phyloP scores from a whole-genome alignment of 2,329 filamentous ascomycete genomes.

The Ophiostoma sp. region DNA sequence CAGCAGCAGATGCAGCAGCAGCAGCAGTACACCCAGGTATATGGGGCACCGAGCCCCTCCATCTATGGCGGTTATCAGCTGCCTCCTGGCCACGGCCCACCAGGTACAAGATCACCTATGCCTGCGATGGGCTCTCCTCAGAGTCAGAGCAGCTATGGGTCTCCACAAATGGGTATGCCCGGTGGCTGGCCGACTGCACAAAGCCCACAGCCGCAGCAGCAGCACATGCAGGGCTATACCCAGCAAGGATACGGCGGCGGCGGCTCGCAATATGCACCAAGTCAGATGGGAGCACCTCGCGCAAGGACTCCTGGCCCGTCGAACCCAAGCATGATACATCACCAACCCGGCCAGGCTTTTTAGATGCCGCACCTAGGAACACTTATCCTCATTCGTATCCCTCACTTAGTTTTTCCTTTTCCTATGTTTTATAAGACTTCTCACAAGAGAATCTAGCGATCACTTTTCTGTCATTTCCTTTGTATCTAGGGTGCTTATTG shows the following conservation, averaged over 20 bases:
- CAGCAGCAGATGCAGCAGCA: slow-evolving; percentile 30
- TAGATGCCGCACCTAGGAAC: slow-evolving; percentile 25
- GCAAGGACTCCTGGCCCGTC: slow-evolving; percentile 25
- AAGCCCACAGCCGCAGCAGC: slow-evolving; percentile 22
- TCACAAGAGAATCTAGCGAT: neutral
- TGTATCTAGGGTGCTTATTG: neutral
- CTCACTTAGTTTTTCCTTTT: neutral
- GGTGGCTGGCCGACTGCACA: slow-evolving; percentile 18
- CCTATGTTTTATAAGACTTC: neutral
- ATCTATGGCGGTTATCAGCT: slow-evolving; percentile 26
- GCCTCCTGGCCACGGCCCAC: slow-evolving; percentile 25
- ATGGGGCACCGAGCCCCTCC: slow-evolving; percentile 17
- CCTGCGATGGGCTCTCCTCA: neutral
- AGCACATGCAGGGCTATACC: slow-evolving; percentile 4
- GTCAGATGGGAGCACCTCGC: slow-evolving; percentile 26
- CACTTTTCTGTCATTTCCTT: neutral
- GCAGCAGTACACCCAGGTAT: slow-evolving; percentile 28
- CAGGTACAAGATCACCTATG: neutral
- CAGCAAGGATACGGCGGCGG: neutral
- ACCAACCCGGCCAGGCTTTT: slow-evolving; percentile 31
- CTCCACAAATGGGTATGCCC: slow-evolving; percentile 23
- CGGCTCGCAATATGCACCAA: slow-evolving; percentile 25
- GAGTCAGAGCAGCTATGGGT: slow-evolving; percentile 22
- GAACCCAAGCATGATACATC: slow-evolving; percentile 28
- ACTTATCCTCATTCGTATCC: neutral